phyloP scores from a whole-genome alignment of 257 asterid genomes.

The Nicotiana otophora region DNA sequence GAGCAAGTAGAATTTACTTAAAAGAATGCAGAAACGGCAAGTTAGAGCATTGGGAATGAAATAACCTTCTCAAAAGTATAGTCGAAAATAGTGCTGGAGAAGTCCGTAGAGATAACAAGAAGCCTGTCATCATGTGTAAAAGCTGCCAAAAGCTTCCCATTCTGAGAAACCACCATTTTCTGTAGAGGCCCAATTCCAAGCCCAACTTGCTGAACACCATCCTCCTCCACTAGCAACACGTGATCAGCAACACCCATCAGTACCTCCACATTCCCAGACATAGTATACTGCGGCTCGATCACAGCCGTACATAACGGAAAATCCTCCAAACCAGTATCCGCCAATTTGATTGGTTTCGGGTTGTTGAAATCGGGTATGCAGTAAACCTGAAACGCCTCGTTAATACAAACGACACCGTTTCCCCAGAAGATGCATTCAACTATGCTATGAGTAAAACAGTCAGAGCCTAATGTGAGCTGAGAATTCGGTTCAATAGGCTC shows the following conservation, averaged over 20 bases:
- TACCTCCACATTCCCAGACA: constrained; percentile 96
- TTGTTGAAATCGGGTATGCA: constrained; percentile 69
- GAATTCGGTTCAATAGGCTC: constrained; percentile 48
- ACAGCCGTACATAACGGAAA: constrained; percentile 86
- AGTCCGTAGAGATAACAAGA: constrained; percentile 72
- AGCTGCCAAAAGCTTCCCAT: constrained; percentile 74
- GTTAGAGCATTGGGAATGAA: background rate
- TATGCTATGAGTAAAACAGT: constrained; percentile 63
- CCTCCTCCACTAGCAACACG: constrained; percentile 84
- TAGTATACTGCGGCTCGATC: constrained; percentile 87
- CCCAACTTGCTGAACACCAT: constrained; percentile 72
- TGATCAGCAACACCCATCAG: constrained; percentile 71
- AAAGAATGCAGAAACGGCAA: background rate
- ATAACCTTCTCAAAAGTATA: constrained; percentile 74
- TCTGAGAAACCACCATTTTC: constrained; percentile 85
- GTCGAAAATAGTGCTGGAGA: constrained; percentile 62
- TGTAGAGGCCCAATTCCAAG: constrained; percentile 75
- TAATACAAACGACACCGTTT: constrained; percentile 78
- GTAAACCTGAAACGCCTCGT: constrained; percentile 72
- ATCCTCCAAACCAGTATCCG: constrained; percentile 77
- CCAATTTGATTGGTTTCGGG: constrained; percentile 57
- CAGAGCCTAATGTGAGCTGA: constrained; percentile 48
- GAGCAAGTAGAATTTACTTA: background rate
- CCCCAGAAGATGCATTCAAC: constrained; percentile 93
- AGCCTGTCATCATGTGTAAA: constrained; percentile 91